phyloP scores from a whole-genome alignment of 176 grass and related monocot species.

The Oryza australiensis region DNA sequence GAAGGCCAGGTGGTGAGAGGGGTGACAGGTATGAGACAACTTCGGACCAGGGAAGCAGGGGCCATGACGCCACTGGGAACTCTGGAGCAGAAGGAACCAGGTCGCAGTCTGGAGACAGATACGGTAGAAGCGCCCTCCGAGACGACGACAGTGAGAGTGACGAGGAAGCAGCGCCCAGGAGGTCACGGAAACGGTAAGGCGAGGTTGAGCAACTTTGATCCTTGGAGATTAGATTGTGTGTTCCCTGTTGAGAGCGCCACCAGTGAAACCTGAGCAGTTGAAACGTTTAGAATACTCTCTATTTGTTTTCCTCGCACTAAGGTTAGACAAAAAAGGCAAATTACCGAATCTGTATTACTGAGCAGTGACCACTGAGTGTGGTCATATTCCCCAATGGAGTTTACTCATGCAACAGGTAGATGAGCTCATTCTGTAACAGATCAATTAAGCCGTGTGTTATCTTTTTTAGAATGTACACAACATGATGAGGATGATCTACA shows the following conservation, averaged over 20 bases:
- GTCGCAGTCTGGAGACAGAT: slow-evolving; percentile 54
- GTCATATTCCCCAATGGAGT: background rate
- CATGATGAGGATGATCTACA: background rate
- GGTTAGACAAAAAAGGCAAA: slow-evolving; percentile 25
- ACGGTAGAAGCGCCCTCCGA: slow-evolving; percentile 43
- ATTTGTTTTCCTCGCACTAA: background rate
- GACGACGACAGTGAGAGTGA: slow-evolving; percentile 83
- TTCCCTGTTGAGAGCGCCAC: background rate
- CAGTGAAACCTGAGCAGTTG: background rate
- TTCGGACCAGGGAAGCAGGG: slow-evolving; percentile 70
- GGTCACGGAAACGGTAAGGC: slow-evolving; percentile 60
- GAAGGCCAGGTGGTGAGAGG: slow-evolving; percentile 58
- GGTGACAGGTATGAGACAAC: slow-evolving; percentile 53
- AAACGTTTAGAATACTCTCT: background rate
- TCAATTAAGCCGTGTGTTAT: background rate
- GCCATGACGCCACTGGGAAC: slow-evolving; percentile 49
- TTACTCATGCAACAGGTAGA: background rate
- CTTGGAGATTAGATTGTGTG: slow-evolving; percentile 35
- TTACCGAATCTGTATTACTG: slow-evolving; percentile 20
- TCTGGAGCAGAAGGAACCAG: slow-evolving; percentile 48
- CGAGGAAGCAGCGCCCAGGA: slow-evolving; percentile 79
- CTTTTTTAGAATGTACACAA: background rate
- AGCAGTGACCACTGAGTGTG: background rate
- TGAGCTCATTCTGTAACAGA: background rate
- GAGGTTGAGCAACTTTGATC: background rate